These are phyloP conservation scores for Excoecaria agallocha DNA, from an alignment of 345 rosid genomes.

Conservation along the genomic window DNA sequence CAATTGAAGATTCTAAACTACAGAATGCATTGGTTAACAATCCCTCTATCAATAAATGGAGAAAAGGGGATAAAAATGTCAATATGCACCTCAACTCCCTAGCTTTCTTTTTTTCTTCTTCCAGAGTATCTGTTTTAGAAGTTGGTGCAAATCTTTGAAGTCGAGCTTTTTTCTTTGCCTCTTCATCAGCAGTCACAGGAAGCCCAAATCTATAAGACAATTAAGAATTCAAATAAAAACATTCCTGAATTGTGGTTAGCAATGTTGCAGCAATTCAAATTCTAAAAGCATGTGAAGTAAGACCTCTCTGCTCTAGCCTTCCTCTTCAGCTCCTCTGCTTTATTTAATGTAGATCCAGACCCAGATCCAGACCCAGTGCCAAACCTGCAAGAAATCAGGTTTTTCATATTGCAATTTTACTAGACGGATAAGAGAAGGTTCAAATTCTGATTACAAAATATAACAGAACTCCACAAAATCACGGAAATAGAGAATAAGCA, in stretches of 20 bases:
- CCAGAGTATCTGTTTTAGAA: constrained; percentile 51
- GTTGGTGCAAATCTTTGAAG: constrained; percentile 66
- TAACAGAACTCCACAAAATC: too few relatives aligned
- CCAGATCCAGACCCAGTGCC: constrained; percentile 59
- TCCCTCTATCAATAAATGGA: background rate
- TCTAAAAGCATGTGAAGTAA: background rate
- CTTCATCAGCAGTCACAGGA: constrained; percentile 51
- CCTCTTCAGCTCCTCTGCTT: constrained; percentile 77
- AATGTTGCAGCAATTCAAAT: background rate
- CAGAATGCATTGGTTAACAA: background rate
- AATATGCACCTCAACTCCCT: constrained; percentile 65
- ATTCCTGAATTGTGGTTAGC: background rate
- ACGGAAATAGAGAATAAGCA: too few relatives aligned
- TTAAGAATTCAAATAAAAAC: background rate
- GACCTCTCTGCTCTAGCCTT: constrained; percentile 97
- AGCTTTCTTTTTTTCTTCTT: constrained; percentile 79
- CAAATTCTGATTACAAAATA: background rate
- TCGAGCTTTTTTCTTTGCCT: constrained; percentile 83
- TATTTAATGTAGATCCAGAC: constrained; percentile 30
- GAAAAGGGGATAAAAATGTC: background rate
- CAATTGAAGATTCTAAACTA: background rate
- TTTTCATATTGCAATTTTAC: background rate
- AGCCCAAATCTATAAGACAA: constrained; percentile 61
- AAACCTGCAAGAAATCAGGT: constrained; percentile 47
- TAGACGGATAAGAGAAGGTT: background rate